Conservation (phyloP, 2,329 filamentous ascomycete species). For the Aschersonia sp. region DNA sequence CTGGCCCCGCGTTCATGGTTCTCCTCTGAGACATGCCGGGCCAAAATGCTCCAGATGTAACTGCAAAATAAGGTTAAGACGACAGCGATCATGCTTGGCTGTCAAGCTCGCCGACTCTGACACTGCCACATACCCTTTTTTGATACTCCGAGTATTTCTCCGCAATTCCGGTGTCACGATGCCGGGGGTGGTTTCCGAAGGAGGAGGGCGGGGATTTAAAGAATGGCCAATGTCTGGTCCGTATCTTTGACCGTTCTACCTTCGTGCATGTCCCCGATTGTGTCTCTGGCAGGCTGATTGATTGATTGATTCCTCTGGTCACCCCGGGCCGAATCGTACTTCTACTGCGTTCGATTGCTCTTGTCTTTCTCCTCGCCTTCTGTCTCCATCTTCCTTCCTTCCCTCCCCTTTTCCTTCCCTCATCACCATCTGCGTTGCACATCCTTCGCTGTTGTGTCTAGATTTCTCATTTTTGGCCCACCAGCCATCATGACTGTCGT, state of each 20-base stretch:
- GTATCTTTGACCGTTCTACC: background rate
- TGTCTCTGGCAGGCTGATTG: background rate
- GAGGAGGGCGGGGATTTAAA: background rate
- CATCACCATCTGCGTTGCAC: background rate
- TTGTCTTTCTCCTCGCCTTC: too few relatives aligned
- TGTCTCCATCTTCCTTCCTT: too few relatives aligned
- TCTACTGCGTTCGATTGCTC: too few relatives aligned
- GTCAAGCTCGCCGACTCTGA: background rate
- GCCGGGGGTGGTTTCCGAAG: background rate
- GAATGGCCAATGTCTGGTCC: background rate
- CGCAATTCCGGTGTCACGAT: background rate
- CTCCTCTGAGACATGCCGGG: background rate
- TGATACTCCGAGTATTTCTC: background rate
- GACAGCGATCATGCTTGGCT: background rate
- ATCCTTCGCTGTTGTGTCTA: background rate
- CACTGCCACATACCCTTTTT: background rate
- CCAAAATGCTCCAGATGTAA: background rate
- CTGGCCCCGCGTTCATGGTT: background rate
- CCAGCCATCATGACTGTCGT: conserved; percentile 10
- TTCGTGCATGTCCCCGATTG: background rate
- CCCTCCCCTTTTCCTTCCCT: background rate
- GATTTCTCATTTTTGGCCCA: background rate
- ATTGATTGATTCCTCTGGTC: too few relatives aligned
- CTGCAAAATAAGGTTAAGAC: background rate
- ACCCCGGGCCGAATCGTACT: too few relatives aligned